These are phyloP conservation scores for Aureobasidium sp. DNA, from an alignment of 2,329 filamentous ascomycete species.

Conservation along the genomic window DNA sequence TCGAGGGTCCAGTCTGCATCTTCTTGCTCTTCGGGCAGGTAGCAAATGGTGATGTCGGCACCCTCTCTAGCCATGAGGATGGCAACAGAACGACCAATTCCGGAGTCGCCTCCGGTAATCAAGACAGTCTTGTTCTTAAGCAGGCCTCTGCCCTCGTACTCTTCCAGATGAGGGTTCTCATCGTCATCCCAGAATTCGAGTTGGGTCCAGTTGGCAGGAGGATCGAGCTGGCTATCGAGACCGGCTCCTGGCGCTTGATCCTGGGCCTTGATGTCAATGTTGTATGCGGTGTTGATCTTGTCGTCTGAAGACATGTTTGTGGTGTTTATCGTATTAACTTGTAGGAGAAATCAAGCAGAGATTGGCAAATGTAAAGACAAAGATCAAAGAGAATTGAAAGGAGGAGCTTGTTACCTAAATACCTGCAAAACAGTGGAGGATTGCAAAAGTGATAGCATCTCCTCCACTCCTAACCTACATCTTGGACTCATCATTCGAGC, in stretches of 20 bases:
- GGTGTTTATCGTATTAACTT: too few relatives aligned
- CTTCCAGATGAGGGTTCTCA: conserved; percentile 26
- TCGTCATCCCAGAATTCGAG: conserved; percentile 27
- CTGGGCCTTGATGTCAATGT: conserved; percentile 22
- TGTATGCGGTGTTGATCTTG: conserved; percentile 23
- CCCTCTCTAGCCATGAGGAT: conserved; percentile 52
- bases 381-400: neutral
- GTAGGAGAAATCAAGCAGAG: too few relatives aligned
- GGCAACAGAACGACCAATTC: conserved; percentile 48
- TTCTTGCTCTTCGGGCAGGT: conserved; percentile 49
- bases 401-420: neutral
- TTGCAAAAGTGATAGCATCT: neutral
- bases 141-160: conserved; percentile 26
- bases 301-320: conserved; percentile 17
- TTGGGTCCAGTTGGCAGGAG: conserved; percentile 27
- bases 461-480: neutral
- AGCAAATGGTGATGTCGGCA: conserved; percentile 49
- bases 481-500: neutral
- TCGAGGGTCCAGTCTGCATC: conserved; percentile 50
- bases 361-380: neutral
- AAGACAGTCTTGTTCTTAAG: conserved; percentile 27
- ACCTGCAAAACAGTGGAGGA: neutral
- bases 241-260: conserved; percentile 26
- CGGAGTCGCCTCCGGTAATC: conserved; percentile 23
- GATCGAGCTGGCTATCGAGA: conserved; percentile 25